Conservation (phyloP, 2,329 filamentous ascomycete genomes). For the Diaporthe caulivora region DNA sequence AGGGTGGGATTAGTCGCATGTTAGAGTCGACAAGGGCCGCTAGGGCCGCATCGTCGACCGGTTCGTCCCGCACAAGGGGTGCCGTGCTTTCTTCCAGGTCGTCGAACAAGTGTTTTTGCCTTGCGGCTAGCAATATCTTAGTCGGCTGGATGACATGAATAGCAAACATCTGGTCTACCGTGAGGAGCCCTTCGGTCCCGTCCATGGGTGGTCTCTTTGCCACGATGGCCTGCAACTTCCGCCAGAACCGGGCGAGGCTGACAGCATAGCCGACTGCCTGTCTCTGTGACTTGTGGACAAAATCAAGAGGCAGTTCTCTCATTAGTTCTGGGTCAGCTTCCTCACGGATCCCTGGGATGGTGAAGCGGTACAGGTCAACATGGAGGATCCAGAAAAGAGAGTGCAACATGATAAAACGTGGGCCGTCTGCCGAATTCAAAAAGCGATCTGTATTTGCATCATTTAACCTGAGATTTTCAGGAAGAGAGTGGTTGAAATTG, state of each 20-base stretch:
- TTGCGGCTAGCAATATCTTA: slow-evolving; percentile 51
- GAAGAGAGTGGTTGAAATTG: slow-evolving; percentile 52
- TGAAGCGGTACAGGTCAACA: slow-evolving; percentile 55
- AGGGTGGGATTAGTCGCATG: slow-evolving; percentile 50
- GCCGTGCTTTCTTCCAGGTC: slow-evolving; percentile 53
- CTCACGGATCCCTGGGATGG: slow-evolving; percentile 52
- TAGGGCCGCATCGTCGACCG: slow-evolving; percentile 49
- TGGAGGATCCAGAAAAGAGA: slow-evolving; percentile 52
- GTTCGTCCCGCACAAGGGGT: slow-evolving; percentile 50
- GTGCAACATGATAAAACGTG: slow-evolving; percentile 54
- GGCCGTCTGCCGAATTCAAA: slow-evolving; percentile 47
- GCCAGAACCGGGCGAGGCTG: slow-evolving; percentile 52
- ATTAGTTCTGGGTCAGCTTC: slow-evolving; percentile 49
- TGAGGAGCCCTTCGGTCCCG: slow-evolving; percentile 37
- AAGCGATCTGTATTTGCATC: slow-evolving; percentile 51
- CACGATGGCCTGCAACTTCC: slow-evolving; percentile 49
- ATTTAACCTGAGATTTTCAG: slow-evolving; percentile 49
- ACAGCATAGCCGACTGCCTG: slow-evolving; percentile 55
- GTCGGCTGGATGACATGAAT: slow-evolving; percentile 41
- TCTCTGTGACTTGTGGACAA: slow-evolving; percentile 52
- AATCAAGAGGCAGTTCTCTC: slow-evolving; percentile 51
- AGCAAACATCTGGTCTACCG: slow-evolving; percentile 42
- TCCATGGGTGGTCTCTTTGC: slow-evolving; percentile 43
- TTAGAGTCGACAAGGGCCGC: slow-evolving; percentile 50
- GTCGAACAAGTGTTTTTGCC: slow-evolving; percentile 51